Base-by-base conservation (phyloP, 106 monocot genomes). In the Chionographis japonica region DNA sequence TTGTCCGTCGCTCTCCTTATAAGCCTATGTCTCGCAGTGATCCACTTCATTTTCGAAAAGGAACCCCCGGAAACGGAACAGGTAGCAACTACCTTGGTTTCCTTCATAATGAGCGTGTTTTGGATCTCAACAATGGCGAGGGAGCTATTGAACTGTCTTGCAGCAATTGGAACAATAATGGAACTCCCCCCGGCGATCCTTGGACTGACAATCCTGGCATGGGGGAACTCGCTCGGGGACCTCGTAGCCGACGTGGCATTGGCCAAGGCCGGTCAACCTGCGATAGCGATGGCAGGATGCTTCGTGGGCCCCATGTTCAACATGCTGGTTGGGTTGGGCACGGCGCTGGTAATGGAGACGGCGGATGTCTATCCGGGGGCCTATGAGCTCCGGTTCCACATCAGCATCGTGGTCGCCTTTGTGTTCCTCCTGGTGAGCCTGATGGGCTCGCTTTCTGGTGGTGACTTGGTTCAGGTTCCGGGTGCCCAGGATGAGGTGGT, bases 281-380 rank as follows among this genome's bases (percentile, higher is more conserved):
- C 83, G 52, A 87, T 81, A 66, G 97, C 92, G 14, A 81, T 98
- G 80, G 92, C 97, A 55, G 97, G 97, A 16, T 98, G 97, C 76
- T 98, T 98, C 76, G 97, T 82, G 2, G 97, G 97, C 16, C 97
- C 97, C 70, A 93, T 93, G 90, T 98, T 98, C 63, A 93, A 98
- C 68, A 93, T 98, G 92, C 77, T 98, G 36, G 76, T 98, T 43
- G 97, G 97, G 4, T 65, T 98, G 63, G 97, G 97, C 19, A 75
- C 83, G 0, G 97, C 80, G 9, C 58, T 93, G 53, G 87, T 89
- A 18, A 78, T 90, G 50, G 82, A 93, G 60, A 80, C 97, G 2
- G 70, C 71, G 6, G 81, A 67, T 17, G 68, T 81, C 4, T 85
- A 98, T 58, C 97, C 97, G 0, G 71, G 19, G 58, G 78, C 90